Conservation (phyloP, 805 yeast genomes). For the Tetrapisispora taiwanensis region DNA sequence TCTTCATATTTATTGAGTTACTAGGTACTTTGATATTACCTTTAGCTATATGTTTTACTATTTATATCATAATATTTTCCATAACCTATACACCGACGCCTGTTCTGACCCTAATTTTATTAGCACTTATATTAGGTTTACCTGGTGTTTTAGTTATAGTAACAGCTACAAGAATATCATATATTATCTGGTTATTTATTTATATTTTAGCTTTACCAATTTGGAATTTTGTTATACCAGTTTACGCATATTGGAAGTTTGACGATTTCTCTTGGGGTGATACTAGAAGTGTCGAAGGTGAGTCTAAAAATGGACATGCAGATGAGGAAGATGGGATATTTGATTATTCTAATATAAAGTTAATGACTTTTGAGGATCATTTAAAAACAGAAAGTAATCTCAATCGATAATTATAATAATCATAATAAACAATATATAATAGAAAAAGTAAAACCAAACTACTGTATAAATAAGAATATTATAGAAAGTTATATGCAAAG, state of each 20-base stretch:
- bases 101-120: constrained; percentile 57
- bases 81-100: constrained; percentile 72
- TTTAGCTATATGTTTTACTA: constrained; percentile 76
- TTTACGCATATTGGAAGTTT: constrained; percentile 87
- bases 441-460: neutral
- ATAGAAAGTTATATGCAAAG: neutral
- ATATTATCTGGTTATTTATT: constrained; percentile 67
- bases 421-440: neutral
- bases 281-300: constrained; percentile 66
- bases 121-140: constrained; percentile 71
- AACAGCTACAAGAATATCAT: constrained; percentile 65
- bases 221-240: constrained; percentile 84
- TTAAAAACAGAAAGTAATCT: neutral
- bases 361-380: constrained; percentile 91
- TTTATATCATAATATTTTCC: constrained; percentile 66
- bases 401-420: neutral
- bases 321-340: constrained; percentile 66
- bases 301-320: constrained; percentile 33
- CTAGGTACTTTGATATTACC: constrained; percentile 84
- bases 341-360: constrained; percentile 79
- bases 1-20: constrained; percentile 72
- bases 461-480: no score
- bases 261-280: constrained; percentile 97
- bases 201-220: constrained; percentile 78
- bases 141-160: constrained; percentile 76